These are phyloP conservation scores for Byssochlamys sp. DNA, from an alignment of 2,329 filamentous ascomycete species.

Conservation along the genomic window DNA sequence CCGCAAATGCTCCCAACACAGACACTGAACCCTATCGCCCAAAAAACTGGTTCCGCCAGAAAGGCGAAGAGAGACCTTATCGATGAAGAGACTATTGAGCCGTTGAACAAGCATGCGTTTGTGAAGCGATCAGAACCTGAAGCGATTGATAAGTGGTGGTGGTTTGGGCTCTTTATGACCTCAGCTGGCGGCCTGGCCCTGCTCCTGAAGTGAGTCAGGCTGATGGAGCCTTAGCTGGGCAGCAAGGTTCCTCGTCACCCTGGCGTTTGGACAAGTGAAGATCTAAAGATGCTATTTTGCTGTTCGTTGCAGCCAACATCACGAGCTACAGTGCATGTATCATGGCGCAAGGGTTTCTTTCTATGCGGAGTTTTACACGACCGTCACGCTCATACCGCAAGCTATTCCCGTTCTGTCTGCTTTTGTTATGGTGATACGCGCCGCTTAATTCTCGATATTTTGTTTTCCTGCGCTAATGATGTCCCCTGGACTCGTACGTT, in stretches of 20 bases:
- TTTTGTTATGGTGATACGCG: background rate
- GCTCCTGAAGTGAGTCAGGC: conserved; percentile 10
- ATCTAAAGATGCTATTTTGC: background rate
- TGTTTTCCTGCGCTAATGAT: background rate
- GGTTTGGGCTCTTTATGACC: conserved; percentile 40
- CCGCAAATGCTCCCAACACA: conserved; percentile 62
- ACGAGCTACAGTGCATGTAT: background rate
- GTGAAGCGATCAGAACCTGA: conserved; percentile 23
- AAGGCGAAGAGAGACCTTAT: conserved; percentile 24
- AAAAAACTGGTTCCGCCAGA: conserved; percentile 25
- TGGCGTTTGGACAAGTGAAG: background rate
- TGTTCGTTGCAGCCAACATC: background rate
- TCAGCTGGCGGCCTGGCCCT: conserved; percentile 33
- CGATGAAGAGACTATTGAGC: conserved; percentile 8
- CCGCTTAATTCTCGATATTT: background rate
- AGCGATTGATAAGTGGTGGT: conserved; percentile 38
- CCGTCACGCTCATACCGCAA: background rate
- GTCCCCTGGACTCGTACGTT: background rate
- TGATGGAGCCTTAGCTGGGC: background rate
- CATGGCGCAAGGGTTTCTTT: conserved; percentile 1
- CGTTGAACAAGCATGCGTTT: conserved; percentile 18
- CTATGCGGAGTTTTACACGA: background rate
- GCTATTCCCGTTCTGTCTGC: background rate
- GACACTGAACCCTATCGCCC: conserved; percentile 50
- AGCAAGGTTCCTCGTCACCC: background rate